Base-by-base conservation (phyloP, 2,329 filamentous ascomycete genomes). In the Phyllosticta citriasiana region DNA sequence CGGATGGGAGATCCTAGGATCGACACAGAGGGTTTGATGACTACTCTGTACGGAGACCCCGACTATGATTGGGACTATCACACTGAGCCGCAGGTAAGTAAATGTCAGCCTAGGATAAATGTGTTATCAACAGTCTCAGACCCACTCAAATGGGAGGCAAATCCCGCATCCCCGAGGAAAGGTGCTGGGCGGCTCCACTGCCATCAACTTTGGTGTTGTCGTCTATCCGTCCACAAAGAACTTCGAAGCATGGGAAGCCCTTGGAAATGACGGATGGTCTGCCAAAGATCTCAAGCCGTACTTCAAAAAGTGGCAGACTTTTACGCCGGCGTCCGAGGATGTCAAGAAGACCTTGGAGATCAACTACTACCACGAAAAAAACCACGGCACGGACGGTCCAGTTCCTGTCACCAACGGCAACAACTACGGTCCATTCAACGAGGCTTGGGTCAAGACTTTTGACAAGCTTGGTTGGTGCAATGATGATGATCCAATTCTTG, bases 61-160 rank as follows among this genome's bases (percentile, higher is more conserved):
- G 66, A 71, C 51, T 72, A 69, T 61, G 71, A 73, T 50, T 73
- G 70, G 71, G 30, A 62, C 6, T 69, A 60, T 57, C 67, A 67
- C 47, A 71, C 69, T 4, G 66, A 70, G n/a, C 69, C 70, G 2
- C 70, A 72, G 61, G 70, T 68, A 57, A 50, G 63, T 52, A 12
- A 33, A 19, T 27, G 2, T 25, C 25, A 8, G 27, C 3, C 55
- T 47, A 47, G 19, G 24, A 10, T 25, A 25, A 30, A 25, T 40
- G 27, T 14, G 47, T 1, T 2, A 33, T n/a, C 12, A 33, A 51
- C 26, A 55, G 4, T 19, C 1, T 9, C 40, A 58, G 60, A 55
- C 26, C 25, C 60, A 57, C 26, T 51, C 57, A 12, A 40, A 62
- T 14, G 60, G 55, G 9, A 57, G 60, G 52, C 55, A 62, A 26